Conservation (phyloP, 768 basidiomycete species). For the Agrocybe pediades region DNA sequence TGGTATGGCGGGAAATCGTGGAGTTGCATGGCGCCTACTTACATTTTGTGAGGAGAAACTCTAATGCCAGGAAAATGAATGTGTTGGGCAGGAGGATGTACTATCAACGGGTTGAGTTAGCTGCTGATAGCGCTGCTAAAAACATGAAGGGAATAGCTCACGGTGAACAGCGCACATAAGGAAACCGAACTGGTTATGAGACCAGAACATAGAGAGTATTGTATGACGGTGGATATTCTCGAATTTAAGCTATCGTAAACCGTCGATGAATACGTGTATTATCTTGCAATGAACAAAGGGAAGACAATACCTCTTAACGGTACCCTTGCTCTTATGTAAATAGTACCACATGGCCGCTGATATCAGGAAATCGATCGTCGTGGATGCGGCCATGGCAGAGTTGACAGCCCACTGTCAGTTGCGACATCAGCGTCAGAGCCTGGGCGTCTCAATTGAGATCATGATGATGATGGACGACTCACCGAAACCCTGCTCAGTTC, state of each 20-base stretch:
- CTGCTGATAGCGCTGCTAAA: background rate
- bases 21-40: constrained; percentile 12
- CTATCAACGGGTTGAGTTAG: constrained; percentile 20
- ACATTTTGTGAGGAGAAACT: constrained; percentile 48
- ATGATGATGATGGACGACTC: constrained; percentile 12
- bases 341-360: constrained; percentile 37
- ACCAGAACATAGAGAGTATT: constrained; percentile 39
- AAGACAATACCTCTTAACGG: too few species aligned
- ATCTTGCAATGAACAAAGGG: background rate
- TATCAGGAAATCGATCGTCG: constrained; percentile 46
- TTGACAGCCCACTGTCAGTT: constrained; percentile 41
- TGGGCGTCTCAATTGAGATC: background rate
- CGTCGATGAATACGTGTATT: background rate
- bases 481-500: constrained; percentile 34
- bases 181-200: constrained; percentile 47
- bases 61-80: constrained; percentile 42
- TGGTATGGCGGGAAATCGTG: background rate
- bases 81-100: constrained; percentile 45
- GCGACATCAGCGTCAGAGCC: too few species aligned
- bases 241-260: constrained; percentile 28
- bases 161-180: constrained; percentile 42
- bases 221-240: constrained; percentile 34
- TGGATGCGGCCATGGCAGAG: constrained; percentile 41
- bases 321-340: constrained; percentile 32
- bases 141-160: constrained; percentile 19